Conservation (phyloP, 192 early-diverging fungal species). For the Coemansia guatemalensis region DNA sequence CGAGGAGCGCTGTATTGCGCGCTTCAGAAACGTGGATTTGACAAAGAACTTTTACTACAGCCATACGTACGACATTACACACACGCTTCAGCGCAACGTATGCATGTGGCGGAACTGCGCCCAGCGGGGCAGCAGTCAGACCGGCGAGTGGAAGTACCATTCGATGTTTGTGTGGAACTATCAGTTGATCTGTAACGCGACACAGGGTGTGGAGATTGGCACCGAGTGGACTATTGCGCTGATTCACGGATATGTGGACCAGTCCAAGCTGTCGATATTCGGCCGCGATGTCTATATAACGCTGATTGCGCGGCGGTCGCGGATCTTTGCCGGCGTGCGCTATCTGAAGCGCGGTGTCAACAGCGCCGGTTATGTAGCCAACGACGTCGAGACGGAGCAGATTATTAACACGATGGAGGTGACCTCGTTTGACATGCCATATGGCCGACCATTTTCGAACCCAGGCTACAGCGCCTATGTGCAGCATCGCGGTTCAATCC, state of each 20-base stretch:
- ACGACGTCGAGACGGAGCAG: conserved; percentile 99
- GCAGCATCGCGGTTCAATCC: conserved; percentile 97
- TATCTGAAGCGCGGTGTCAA: conserved; percentile 96
- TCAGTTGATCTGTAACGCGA: conserved; percentile 59
- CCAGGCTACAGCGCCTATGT: conserved; percentile 90
- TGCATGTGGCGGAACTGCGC: not conserved
- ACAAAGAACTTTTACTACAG: conserved; percentile 97
- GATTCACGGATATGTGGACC: conserved; percentile 97
- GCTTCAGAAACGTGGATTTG: conserved; percentile 91
- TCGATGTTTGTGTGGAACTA: conserved; percentile 98
- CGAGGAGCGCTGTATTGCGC: conserved; percentile 73
- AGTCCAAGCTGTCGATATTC: conserved; percentile 88
- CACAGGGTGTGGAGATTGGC: conserved; percentile 21
- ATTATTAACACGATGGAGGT: conserved; percentile 90
- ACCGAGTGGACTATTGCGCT: conserved; percentile 54
- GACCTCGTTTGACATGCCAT: conserved; percentile 78
- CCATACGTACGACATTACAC: conserved; percentile 95
- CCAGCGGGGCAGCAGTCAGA: not conserved
- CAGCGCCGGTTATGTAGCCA: conserved; percentile 94
- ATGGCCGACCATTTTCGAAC: conserved; percentile 53
- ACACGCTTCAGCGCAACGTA: conserved; percentile 82
- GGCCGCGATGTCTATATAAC: conserved; percentile 92
- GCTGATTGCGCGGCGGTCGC: conserved; percentile 90
- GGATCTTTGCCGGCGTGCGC: conserved; percentile 93
- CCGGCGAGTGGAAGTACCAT: conserved; percentile 52